Evolutionary conservation across 306 rosid genomes (phyloP).

Genomic region (Heteromeles arbutifolia): DNA sequence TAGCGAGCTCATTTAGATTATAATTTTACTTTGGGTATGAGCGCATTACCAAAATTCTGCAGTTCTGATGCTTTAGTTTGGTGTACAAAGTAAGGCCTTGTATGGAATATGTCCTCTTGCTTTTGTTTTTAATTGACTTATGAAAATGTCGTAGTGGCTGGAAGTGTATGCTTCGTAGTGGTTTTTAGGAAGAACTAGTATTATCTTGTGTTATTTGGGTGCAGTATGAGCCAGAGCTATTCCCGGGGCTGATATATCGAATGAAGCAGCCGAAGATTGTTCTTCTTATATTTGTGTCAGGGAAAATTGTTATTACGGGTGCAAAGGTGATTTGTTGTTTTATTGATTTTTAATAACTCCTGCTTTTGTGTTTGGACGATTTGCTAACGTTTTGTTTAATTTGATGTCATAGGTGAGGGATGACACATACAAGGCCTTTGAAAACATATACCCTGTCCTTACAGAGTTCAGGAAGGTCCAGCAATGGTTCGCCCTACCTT

Average conservation of each 20-base stretch:
- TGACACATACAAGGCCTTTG: slow-evolving; percentile 89
- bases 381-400: background rate
- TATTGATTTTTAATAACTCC: background rate
- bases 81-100: background rate
- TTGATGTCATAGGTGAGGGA: slow-evolving; percentile 46
- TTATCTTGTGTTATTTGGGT: background rate
- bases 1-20: background rate
- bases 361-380: background rate
- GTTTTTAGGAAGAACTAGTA: background rate
- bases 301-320: slow-evolving; percentile 96
- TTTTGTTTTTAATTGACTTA: background rate
- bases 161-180: background rate
- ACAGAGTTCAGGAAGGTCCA: slow-evolving; percentile 89
- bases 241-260: slow-evolving; percentile 91
- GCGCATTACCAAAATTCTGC: background rate
- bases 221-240: slow-evolving; percentile 97
- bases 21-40: background rate
- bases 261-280: slow-evolving; percentile 98
- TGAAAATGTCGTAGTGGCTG: background rate
- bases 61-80: too few relatives aligned
- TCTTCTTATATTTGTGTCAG: slow-evolving; percentile 87
- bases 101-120: background rate
- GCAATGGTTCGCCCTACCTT: slow-evolving; percentile 51
- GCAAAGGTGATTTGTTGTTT: slow-evolving; percentile 58
- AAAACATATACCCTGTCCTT: slow-evolving; percentile 92